Evolutionary conservation across 768 basidiomycete species (phyloP).

Genomic region (Hericium erinaceus): DNA sequence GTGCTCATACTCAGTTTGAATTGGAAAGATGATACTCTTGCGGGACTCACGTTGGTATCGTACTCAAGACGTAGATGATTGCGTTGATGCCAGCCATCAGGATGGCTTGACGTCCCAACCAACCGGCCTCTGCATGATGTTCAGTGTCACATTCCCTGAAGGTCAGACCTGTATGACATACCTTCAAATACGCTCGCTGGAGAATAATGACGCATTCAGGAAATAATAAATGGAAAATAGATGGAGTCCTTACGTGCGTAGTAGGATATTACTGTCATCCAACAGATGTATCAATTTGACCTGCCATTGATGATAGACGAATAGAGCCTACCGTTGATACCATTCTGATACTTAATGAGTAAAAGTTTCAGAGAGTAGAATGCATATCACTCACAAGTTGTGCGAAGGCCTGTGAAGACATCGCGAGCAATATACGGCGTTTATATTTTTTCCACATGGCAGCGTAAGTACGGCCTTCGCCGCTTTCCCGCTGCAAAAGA

Average conservation of each 20-base stretch:
- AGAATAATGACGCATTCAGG: neutral
- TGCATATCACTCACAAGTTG: slow-evolving; percentile 58
- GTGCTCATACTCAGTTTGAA: slow-evolving; percentile 6
- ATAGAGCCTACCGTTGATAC: slow-evolving; percentile 69
- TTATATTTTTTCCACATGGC: slow-evolving; percentile 86
- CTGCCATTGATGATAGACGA: neutral
- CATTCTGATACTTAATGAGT: slow-evolving; percentile 51
- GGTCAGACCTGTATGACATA: slow-evolving; percentile 20
- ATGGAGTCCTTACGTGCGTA: slow-evolving; percentile 65
- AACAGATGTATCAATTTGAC: neutral
- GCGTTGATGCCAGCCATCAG: slow-evolving; percentile 95
- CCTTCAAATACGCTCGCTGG: slow-evolving; percentile 88
- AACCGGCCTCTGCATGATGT: slow-evolving; percentile 68
- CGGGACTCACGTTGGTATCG: slow-evolving; percentile 65
- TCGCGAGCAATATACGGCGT: slow-evolving; percentile 81
- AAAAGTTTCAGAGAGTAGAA: neutral
- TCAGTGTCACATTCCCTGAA: slow-evolving; percentile 1
- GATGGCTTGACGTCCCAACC: slow-evolving; percentile 88
- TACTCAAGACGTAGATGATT: slow-evolving; percentile 69
- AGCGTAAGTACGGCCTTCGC: slow-evolving; percentile 66
- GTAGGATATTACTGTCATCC: slow-evolving; percentile 75
- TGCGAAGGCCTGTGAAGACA: slow-evolving; percentile 93
- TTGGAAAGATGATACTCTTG: neutral
- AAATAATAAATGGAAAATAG: slow-evolving; percentile 3
- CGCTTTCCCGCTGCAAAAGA: slow-evolving; percentile 52